Evolutionary conservation across 495 filamentous ascomycete genomes (phyloP), one percentile per base, ranked within the genome.

Genomic region (Neurospora africana): DNA sequence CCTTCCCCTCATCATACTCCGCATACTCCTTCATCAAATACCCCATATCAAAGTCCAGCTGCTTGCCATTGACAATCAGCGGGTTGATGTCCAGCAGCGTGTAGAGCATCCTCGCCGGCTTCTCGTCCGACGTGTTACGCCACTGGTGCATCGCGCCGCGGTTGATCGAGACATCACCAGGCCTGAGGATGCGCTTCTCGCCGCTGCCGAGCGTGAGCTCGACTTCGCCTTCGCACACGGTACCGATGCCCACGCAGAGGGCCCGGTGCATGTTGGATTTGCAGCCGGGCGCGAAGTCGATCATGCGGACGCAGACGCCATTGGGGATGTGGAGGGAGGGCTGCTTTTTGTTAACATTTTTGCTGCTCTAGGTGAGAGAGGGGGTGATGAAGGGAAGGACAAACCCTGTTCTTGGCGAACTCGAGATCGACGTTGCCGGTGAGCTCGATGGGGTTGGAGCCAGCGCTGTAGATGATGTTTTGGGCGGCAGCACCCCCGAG

Each of bases 71-170:
- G 53, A 65, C 27, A 65, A 65, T 65, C 53, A 65, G 53, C 53
- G 53, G 53, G 15, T 65, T 65, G 27, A 65, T 65, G 27, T 65
- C 53, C 27, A 65, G 15, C 53, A 65, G 27, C 53, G 53, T 65
- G 53, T 65, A 65, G 2, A 65, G 13, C 53, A 65, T 65, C 53
- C 53, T 65, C 3, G 53, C 53, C 15, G 53, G 37, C 68, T 70
- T 30, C 1, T 38, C 53, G 1, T 65, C 53, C 53, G 53, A 65
- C n/a, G 75, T 75, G 76, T 92, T 92, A n/a, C 81, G 82, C 88
- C 87, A 92, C 6, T 81, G 83, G 81, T 92, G 90, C 68, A 82
- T 87, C 10, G 87, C 89, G 6, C 79, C 89, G 36, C 89, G 78
- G 78, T 91, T 87, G 43, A 90, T 81, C 10, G 78, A 76, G 3